These are phyloP conservation scores for Xerophyta viscosa DNA, from an alignment of 106 monocot species.

Conservation along the genomic window DNA sequence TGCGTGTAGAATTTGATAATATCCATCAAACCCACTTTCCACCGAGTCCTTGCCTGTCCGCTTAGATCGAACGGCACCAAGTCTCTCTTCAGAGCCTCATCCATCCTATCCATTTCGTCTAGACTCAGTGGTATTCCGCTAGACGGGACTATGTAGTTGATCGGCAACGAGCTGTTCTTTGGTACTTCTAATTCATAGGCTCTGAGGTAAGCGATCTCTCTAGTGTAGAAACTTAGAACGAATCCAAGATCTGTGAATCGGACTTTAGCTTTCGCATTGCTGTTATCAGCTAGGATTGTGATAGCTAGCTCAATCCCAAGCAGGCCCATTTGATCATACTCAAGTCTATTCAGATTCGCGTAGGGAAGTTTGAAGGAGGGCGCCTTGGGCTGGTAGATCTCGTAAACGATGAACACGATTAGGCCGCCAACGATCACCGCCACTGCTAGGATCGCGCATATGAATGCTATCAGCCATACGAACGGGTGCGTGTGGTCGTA, in stretches of 20 bases:
- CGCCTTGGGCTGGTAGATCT: slow-evolving; percentile 57
- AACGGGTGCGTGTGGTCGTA: slow-evolving; percentile 28
- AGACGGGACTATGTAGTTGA: slow-evolving; percentile 42
- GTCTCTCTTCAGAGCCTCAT: slow-evolving; percentile 35
- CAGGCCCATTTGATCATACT: slow-evolving; percentile 53
- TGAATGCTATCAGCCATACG: slow-evolving; percentile 45
- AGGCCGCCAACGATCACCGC: slow-evolving; percentile 53
- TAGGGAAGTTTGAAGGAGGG: slow-evolving; percentile 38
- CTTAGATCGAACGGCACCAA: slow-evolving; percentile 32
- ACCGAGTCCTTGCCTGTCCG: slow-evolving; percentile 54
- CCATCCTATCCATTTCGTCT: slow-evolving; percentile 40
- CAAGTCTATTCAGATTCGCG: slow-evolving; percentile 41
- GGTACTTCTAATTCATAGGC: slow-evolving; percentile 38
- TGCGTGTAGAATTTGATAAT: slow-evolving; percentile 34
- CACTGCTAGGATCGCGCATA: slow-evolving; percentile 52
- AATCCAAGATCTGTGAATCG: slow-evolving; percentile 33
- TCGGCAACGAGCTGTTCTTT: slow-evolving; percentile 35
- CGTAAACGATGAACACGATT: slow-evolving; percentile 44
- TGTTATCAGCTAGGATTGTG: slow-evolving; percentile 42
- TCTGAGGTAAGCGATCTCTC: slow-evolving; percentile 36
- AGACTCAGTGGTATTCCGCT: slow-evolving; percentile 39
- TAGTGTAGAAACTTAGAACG: slow-evolving; percentile 31
- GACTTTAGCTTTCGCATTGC: slow-evolving; percentile 38
- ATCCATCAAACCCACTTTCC: slow-evolving; percentile 52
- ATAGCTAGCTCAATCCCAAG: slow-evolving; percentile 34